Percentiles rank a stretch among this genome's conserved stretches.
These are phyloP conservation scores for Dryas integrifolia DNA, from an alignment of 331 rosid genomes.

Conservation along the genomic window DNA sequence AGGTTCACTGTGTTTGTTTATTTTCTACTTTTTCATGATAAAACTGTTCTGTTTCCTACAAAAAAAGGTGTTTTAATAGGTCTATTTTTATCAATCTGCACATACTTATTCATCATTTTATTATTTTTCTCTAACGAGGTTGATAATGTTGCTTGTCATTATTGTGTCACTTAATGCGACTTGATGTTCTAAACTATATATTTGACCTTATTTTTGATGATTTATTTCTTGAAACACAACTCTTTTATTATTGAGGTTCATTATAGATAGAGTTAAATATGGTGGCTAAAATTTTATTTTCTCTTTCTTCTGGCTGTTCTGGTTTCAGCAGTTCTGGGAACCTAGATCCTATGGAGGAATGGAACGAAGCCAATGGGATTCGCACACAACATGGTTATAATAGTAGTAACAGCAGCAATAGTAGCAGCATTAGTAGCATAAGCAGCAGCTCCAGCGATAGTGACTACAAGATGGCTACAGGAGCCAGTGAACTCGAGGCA, in stretches of 20 bases:
- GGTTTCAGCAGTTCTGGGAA: constrained; percentile 69
- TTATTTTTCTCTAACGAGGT: no score
- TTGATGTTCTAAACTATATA: neutral
- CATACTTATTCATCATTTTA: no score
- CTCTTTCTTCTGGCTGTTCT: constrained; percentile 28
- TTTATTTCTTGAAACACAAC: neutral
- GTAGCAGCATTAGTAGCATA: constrained; percentile 91
- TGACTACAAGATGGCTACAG: constrained; percentile 64
- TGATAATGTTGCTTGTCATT: neutral
- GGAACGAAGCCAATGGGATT: constrained; percentile 61
- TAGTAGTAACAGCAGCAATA: constrained; percentile 93
- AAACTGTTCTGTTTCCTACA: no score
- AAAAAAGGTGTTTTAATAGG: no score
- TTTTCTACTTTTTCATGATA: no score
- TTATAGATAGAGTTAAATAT: constrained; percentile 4
- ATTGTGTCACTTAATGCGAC: neutral
- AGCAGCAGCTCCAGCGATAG: constrained; percentile 90
- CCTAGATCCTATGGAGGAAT: constrained; percentile 65
- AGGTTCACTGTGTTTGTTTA: no score
- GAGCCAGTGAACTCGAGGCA: constrained; percentile 84
- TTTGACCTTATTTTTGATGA: constrained; percentile 5
- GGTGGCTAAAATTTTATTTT: constrained; percentile 22
- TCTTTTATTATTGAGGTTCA: neutral
- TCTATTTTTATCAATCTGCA: no score
- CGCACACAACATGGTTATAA: constrained; percentile 64